These are phyloP conservation scores for Phoenix dactylifera DNA, from an alignment of 176 grass and related monocot genomes.

Conservation along the genomic window DNA sequence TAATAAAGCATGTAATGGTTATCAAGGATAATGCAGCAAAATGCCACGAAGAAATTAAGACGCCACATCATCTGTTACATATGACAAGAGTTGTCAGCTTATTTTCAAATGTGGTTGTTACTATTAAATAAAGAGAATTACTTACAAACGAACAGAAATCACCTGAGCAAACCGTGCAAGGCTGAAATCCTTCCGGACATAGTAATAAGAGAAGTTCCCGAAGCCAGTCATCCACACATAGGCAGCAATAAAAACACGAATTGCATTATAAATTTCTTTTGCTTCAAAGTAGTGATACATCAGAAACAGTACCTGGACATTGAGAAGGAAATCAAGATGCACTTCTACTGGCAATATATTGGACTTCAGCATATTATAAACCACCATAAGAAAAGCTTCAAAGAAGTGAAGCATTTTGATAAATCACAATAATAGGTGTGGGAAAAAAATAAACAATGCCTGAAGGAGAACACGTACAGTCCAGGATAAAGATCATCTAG, in stretches of 20 bases:
- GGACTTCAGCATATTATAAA: no score
- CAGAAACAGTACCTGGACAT: constrained; percentile 61
- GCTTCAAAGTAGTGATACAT: constrained; percentile 82
- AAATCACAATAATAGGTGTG: no score
- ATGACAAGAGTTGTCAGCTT: not conserved
- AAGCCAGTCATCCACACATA: constrained; percentile 94
- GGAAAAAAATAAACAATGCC: no score
- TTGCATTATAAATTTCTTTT: constrained; percentile 71
- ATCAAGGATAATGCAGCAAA: constrained; percentile 22
- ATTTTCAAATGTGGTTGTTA: no score
- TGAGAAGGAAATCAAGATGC: not conserved
- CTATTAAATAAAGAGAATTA: not conserved
- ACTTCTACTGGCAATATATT: not conserved
- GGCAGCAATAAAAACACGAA: constrained; percentile 67
- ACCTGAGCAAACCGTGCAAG: constrained; percentile 73
- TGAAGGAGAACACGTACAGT: no score
- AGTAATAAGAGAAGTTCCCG: constrained; percentile 82
- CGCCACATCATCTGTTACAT: constrained; percentile 26
- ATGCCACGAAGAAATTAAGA: constrained; percentile 22
- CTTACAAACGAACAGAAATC: not conserved
- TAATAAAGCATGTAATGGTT: constrained; percentile 29
- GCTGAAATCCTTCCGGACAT: constrained; percentile 76
- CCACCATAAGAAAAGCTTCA: no score
- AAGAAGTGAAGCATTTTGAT: no score
- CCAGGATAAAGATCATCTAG: no score